Evolutionary conservation across 805 yeast species (phyloP).

Genomic region (Starmerella ratchasimensis): DNA sequence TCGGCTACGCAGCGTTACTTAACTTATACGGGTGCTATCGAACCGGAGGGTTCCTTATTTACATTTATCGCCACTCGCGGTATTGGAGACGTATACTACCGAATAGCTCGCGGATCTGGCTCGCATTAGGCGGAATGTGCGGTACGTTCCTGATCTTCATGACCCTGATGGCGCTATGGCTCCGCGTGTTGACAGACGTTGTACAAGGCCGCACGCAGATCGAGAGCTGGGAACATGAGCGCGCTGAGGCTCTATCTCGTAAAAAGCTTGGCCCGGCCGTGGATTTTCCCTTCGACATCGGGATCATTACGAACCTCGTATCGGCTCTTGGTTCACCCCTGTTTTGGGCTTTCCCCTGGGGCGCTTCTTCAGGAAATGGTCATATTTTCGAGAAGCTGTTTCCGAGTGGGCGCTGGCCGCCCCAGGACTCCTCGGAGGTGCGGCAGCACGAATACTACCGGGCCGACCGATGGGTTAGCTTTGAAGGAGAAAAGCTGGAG

Average conservation of each 20-base stretch:
- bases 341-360: conserved; percentile 62
- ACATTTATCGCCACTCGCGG: conserved; percentile 27
- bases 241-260: conserved; percentile 54
- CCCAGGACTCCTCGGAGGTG: conserved; percentile 35
- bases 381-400: conserved; percentile 43
- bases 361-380: conserved; percentile 49
- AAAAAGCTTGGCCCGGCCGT: conserved; percentile 19
- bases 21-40: conserved; percentile 17
- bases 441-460: conserved; percentile 24
- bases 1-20: conserved; percentile 36
- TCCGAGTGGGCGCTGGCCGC: conserved; percentile 76
- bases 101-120: conserved; percentile 36
- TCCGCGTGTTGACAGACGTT: conserved; percentile 46
- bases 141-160: conserved; percentile 45
- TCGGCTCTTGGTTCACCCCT: conserved; percentile 39
- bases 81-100: conserved; percentile 45
- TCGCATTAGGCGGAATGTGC: conserved; percentile 43
- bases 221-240: conserved; percentile 83
- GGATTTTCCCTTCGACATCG: conserved; percentile 75
- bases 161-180: conserved; percentile 43
- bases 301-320: conserved; percentile 40
- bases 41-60: conserved; percentile 22
- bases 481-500: conserved; percentile 65
- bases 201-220: conserved; percentile 71
- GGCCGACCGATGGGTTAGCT: conserved; percentile 52